Conservation (phyloP, 257 asterid species). For the Solanum virginianum region DNA sequence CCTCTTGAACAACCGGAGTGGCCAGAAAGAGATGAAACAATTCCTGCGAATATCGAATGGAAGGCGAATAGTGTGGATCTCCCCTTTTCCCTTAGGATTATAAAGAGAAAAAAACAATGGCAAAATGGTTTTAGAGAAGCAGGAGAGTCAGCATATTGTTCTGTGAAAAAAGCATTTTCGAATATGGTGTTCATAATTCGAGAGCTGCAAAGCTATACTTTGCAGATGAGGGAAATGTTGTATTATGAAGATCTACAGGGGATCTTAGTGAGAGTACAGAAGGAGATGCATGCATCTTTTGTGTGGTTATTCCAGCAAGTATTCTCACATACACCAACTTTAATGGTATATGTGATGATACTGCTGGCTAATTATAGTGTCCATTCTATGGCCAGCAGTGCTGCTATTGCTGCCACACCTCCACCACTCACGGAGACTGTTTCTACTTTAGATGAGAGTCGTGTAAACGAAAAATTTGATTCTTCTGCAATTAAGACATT, state of each 20-base stretch:
- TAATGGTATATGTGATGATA: slow-evolving; percentile 91
- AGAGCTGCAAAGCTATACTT: slow-evolving; percentile 66
- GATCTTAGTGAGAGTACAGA: slow-evolving; percentile 58
- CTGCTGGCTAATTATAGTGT: slow-evolving; percentile 87
- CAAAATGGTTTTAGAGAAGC: slow-evolving; percentile 44
- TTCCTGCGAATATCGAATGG: slow-evolving; percentile 52
- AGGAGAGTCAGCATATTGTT: slow-evolving; percentile 64
- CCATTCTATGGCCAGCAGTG: slow-evolving; percentile 45
- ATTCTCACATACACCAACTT: slow-evolving; percentile 80
- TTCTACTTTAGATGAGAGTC: slow-evolving; percentile 25
- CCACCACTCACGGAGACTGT: slow-evolving; percentile 17
- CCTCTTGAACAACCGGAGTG: slow-evolving; percentile 42
- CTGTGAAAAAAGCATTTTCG: slow-evolving; percentile 80
- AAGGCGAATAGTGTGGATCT: slow-evolving; percentile 61
- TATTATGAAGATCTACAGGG: slow-evolving; percentile 79
- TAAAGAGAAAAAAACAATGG: slow-evolving; percentile 74
- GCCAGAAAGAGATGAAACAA: slow-evolving; percentile 37
- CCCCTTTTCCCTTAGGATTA: slow-evolving; percentile 75
- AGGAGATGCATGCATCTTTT: slow-evolving; percentile 78
- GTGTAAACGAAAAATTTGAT: slow-evolving; percentile 27
- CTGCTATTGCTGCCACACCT: slow-evolving; percentile 41
- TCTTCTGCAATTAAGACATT: slow-evolving; percentile 32
- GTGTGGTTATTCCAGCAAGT: slow-evolving; percentile 97
- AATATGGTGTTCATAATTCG: slow-evolving; percentile 91
- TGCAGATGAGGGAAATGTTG: slow-evolving; percentile 66